These are phyloP conservation scores for Magnolia sinica DNA, from an alignment of 164 flowering plant genomes.

Conservation along the genomic window DNA sequence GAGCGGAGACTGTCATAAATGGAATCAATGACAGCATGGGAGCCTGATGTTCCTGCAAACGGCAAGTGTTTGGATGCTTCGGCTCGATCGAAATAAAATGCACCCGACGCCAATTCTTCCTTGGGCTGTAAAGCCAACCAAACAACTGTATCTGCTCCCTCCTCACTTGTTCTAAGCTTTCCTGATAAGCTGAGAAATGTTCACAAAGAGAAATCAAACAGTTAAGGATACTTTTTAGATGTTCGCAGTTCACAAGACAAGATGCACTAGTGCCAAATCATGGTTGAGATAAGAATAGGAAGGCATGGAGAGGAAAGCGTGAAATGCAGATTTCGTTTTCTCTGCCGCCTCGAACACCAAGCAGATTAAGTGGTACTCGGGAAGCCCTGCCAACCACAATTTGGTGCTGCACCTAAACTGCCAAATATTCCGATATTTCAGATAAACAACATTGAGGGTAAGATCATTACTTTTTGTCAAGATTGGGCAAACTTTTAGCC, in stretches of 20 bases:
- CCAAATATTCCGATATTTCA: no score
- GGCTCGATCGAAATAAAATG: constrained; percentile 84
- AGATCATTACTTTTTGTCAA: constrained; percentile 52
- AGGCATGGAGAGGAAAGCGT: not conserved
- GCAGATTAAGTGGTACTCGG: no score
- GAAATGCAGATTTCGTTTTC: not conserved
- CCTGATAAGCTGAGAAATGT: constrained; percentile 53
- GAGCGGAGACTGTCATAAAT: constrained; percentile 45
- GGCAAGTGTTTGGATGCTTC: constrained; percentile 75
- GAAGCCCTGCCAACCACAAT: no score
- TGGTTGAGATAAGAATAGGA: not conserved
- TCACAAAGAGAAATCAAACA: not conserved
- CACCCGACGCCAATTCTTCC: constrained; percentile 67
- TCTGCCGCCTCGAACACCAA: no score
- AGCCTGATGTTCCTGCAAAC: constrained; percentile 54
- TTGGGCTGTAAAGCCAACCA: constrained; percentile 92
- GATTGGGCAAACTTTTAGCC: constrained; percentile 60
- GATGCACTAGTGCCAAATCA: not conserved
- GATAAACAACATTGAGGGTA: no score
- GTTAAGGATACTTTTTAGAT: not conserved
- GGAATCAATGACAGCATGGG: constrained; percentile 53
- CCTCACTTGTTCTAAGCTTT: constrained; percentile 70
- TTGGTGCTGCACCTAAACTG: no score
- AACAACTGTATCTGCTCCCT: constrained; percentile 85
- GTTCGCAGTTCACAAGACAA: no score